A percentile compares a stretch with the other conserved stretches of the same genome.
Conservation (phyloP, 2,329 filamentous ascomycete genomes). For the Monosporascus sp. region DNA sequence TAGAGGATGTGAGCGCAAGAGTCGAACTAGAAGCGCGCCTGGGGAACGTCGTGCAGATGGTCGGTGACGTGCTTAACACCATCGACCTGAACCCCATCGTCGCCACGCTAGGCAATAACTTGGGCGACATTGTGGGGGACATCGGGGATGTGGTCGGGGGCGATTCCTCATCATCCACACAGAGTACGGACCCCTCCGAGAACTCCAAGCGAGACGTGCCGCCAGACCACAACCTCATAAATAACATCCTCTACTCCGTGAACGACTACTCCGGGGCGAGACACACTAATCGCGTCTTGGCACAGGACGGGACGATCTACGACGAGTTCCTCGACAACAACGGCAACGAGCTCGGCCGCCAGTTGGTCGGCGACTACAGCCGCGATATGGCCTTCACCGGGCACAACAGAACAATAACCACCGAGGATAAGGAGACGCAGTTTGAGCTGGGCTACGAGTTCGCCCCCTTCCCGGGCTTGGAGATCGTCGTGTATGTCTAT, state of each 20-base stretch:
- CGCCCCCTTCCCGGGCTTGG: conserved; percentile 42
- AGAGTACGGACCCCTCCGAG: conserved; percentile 16
- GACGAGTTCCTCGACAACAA: conserved; percentile 51
- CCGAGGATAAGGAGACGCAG: conserved; percentile 36
- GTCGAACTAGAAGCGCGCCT: conserved; percentile 55
- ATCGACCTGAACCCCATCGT: conserved; percentile 58
- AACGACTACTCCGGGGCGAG: conserved; percentile 54
- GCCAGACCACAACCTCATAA: conserved; percentile 40
- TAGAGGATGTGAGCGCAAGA: conserved; percentile 54
- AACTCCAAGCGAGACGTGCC: conserved; percentile 15
- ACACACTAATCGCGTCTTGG: conserved; percentile 52
- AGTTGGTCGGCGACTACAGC: conserved; percentile 43
- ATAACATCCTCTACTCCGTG: conserved; percentile 56
- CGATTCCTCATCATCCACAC: conserved; percentile 17
- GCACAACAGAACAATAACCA: conserved; percentile 40
- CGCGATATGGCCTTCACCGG: conserved; percentile 51
- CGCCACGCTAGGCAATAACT: conserved; percentile 46
- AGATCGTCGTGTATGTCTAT: conserved; percentile 43
- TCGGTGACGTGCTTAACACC: conserved; percentile 51
- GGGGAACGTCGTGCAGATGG: conserved; percentile 55
- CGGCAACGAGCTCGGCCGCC: conserved; percentile 38
- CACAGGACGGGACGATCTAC: conserved; percentile 49
- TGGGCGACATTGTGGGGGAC: conserved; percentile 43
- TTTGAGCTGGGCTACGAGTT: conserved; percentile 51
- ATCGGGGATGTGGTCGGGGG: conserved; percentile 24